These are phyloP conservation scores for Globisporangium canariense DNA, from an alignment of 352 stramenopile species.

Conservation along the genomic window DNA sequence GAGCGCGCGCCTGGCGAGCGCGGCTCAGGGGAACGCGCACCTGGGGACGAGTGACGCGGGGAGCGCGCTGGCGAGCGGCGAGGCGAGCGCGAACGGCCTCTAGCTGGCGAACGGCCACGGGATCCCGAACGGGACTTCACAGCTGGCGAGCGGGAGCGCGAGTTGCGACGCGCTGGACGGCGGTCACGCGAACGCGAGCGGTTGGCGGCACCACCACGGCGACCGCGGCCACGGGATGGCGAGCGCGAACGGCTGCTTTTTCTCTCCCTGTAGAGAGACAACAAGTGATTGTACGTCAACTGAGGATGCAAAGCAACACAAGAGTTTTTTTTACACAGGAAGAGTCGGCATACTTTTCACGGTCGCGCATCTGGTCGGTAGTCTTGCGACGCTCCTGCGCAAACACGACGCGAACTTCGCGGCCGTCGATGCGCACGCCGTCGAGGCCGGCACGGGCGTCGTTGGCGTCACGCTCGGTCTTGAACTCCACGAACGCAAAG, in stretches of 20 bases:
- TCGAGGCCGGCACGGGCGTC: slow-evolving; percentile 91
- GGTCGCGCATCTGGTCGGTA: slow-evolving; percentile 92
- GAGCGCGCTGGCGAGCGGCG: slow-evolving; percentile 24
- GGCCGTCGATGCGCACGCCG: slow-evolving; percentile 88
- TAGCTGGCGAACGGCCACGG: slow-evolving; percentile 42
- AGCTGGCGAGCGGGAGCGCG: slow-evolving; percentile 31
- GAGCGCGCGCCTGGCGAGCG: slow-evolving; percentile 41
- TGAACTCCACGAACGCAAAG: slow-evolving; percentile 96
- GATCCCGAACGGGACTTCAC: slow-evolving; percentile 32
- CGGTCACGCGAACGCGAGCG: slow-evolving; percentile 49
- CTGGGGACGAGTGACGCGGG: slow-evolving; percentile 18
- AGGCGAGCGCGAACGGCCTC: slow-evolving; percentile 20
- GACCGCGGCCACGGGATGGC: slow-evolving; percentile 19
- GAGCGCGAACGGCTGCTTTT: slow-evolving; percentile 40
- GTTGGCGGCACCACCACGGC: slow-evolving; percentile 17
- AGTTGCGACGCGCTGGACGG: slow-evolving; percentile 39
- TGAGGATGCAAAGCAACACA: not conserved
- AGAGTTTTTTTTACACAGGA: not conserved
- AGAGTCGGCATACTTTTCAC: slow-evolving; percentile 44
- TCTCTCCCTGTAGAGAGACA: slow-evolving; percentile 15
- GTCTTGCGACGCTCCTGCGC: slow-evolving; percentile 96
- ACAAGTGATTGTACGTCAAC: not conserved
- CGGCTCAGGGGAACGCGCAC: slow-evolving; percentile 22
- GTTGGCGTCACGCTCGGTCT: slow-evolving; percentile 87
- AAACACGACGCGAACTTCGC: slow-evolving; percentile 94